phyloP scores from a whole-genome alignment of 768 basidiomycete genomes.

The Lyophyllum semitale region DNA sequence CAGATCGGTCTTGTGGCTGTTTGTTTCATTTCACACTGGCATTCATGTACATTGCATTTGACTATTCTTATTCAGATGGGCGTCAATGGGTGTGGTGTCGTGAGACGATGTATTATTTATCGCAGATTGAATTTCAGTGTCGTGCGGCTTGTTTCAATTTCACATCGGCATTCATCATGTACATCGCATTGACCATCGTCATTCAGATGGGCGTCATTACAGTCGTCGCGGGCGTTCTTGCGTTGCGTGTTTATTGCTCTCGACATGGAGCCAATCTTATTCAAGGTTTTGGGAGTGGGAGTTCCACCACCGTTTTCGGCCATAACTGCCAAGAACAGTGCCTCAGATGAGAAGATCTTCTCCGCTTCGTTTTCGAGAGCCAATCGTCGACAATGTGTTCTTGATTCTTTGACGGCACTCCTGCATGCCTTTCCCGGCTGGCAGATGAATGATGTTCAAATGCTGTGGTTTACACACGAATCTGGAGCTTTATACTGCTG shows the following conservation, averaged over 20 bases:
- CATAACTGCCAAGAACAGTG: not conserved
- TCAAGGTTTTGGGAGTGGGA: constrained; percentile 6
- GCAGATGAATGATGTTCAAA: not conserved
- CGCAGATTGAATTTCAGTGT: constrained; percentile 2
- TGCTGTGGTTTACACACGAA: constrained; percentile 20
- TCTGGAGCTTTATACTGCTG: not conserved
- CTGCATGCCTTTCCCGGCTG: not conserved
- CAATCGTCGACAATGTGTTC: constrained; percentile 13
- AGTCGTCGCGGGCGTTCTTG: not conserved
- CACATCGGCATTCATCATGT: not conserved
- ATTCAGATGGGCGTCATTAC: not conserved
- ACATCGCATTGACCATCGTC: constrained; percentile 1
- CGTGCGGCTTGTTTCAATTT: constrained; percentile 2
- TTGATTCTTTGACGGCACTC: not conserved
- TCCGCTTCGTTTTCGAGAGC: not conserved
- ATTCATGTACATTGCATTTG: not conserved
- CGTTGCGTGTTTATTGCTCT: not conserved
- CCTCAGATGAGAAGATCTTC: constrained; percentile 12
- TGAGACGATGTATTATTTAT: too few relatives aligned
- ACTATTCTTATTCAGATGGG: too few relatives aligned
- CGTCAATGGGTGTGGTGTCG: too few relatives aligned
- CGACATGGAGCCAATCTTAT: not conserved
- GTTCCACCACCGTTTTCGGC: not conserved
- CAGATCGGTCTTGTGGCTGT: constrained; percentile 8
- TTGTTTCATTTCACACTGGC: constrained; percentile 2